Conservation (phyloP, 2,329 filamentous ascomycete species). For the Aureobasidium lini region DNA sequence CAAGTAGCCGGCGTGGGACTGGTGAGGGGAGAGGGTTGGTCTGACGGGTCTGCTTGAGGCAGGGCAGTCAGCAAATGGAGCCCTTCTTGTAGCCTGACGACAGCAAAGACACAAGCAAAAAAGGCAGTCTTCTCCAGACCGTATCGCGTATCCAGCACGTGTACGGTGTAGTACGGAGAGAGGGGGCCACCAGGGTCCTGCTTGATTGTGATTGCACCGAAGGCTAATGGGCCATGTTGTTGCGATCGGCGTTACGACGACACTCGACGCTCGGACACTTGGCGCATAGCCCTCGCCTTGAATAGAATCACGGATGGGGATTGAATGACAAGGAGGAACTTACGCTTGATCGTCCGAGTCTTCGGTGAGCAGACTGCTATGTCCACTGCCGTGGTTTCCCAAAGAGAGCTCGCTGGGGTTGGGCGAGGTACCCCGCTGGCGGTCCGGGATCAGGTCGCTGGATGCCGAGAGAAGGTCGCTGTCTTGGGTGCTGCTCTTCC, state of each 20-base stretch:
- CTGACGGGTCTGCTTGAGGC: constrained; percentile 9
- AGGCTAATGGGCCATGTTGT: not conserved
- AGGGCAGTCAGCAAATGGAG: not conserved
- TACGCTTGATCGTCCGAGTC: constrained; percentile 40
- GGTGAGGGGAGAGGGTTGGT: constrained; percentile 35
- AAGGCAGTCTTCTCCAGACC: not conserved
- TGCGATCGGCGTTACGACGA: constrained; percentile 12
- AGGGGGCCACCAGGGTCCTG: constrained; percentile 10
- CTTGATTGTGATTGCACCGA: not conserved
- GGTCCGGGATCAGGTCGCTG: not conserved
- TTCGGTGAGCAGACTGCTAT: constrained; percentile 44
- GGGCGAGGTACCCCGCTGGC: constrained; percentile 8
- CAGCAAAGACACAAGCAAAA: not conserved
- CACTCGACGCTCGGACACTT: constrained; percentile 5
- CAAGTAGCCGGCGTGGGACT: constrained; percentile 42
- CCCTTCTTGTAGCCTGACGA: not conserved
- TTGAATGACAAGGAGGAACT: constrained; percentile 16
- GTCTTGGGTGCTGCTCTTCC: constrained; percentile 21
- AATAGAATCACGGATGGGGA: not conserved
- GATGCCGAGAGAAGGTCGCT: not conserved
- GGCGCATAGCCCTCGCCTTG: not conserved
- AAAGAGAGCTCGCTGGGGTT: constrained; percentile 35
- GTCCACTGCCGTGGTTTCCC: constrained; percentile 35
- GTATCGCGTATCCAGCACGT: constrained; percentile 8
- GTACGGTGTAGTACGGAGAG: not conserved